Evolutionary conservation across 2,329 filamentous ascomycete species (phyloP), one percentile per base, ranked within the genome.

Genomic region (Colletotrichum coccodes): DNA sequence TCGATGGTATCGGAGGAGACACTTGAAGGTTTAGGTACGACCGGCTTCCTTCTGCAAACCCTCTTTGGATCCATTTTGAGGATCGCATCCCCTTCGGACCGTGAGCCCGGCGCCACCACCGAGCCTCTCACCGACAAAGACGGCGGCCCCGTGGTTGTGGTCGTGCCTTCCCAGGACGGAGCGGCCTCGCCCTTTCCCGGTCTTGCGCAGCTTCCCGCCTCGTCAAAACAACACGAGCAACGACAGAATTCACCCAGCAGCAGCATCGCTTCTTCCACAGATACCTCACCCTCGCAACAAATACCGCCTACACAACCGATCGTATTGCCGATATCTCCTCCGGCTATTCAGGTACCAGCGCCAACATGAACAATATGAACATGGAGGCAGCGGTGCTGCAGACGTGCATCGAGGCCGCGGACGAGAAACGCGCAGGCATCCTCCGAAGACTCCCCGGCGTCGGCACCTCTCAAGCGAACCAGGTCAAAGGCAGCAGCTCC

Each of bases 11-110:
- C 91, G 84, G 95, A 97, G 83, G 94, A 97, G 79, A 92, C 91
- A 78, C 89, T 97, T 77, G 90, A 97, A 87, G 93, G 95, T 83
- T 86, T 97, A 95, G 95, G 95, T 97, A 98, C 87, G 89, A 87
- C 86, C 79, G 84, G 83, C 81, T 90, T 89, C 83, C 87, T 94
- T 88, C 83, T 91, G 80, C 86, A 89, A 80, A 86, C 88, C 83
- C 85, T 94, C 76, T 93, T 95, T 86, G 92, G 92, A 83, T 91
- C 91, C 78, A 86, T 95, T 76, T 84, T 93, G 76, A 87, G 89
- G 81, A 86, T 93, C 78, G 90, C 90, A 77, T 85, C 81, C 79
- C 82, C 86, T 74, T 74, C 77, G 73, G 79, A 78, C 68, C 72
- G 73, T 67, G 70, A 71, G 54, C 64, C 54, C 50, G 77, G 76